These are phyloP conservation scores for Phtheirospermum japonicum DNA, from an alignment of 257 asterid genomes.

Conservation along the genomic window DNA sequence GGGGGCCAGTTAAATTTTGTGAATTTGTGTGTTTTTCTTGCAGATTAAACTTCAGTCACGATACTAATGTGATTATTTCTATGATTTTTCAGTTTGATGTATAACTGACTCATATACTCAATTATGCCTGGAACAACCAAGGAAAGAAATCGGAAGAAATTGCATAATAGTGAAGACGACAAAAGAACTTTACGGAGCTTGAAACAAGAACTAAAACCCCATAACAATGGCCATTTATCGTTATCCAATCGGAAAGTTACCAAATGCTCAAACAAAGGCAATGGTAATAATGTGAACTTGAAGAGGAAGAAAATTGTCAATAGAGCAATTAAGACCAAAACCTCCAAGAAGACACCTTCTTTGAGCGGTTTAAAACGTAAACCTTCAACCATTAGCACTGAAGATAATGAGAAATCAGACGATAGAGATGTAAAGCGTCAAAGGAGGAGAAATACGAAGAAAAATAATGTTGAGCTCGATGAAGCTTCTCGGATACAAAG, in stretches of 20 bases:
- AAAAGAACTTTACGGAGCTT: conserved; percentile 37
- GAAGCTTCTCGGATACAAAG: conserved; percentile 85
- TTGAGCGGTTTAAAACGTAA: conserved; percentile 38
- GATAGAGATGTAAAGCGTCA: conserved; percentile 39
- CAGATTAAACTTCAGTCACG: conserved; percentile 3
- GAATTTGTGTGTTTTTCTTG: conserved; percentile 24
- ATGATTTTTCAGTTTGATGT: conserved; percentile 36
- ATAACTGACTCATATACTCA: conserved; percentile 22
- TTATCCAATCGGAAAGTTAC: conserved; percentile 31
- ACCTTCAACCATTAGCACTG: conserved; percentile 16
- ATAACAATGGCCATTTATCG: conserved; percentile 32
- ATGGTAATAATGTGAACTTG: conserved; percentile 31
- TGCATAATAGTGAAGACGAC: conserved; percentile 34
- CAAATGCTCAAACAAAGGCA: conserved; percentile 33
- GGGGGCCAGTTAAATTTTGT: too few relatives aligned
- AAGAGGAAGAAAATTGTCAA: conserved; percentile 44
- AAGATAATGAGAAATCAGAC: conserved; percentile 30
- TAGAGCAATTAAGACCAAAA: conserved; percentile 44
- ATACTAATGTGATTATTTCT: conserved; percentile 8
- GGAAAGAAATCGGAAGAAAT: conserved; percentile 31
- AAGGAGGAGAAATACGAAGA: conserved; percentile 55
- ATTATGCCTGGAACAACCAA: conserved; percentile 56
- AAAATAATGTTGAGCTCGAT: conserved; percentile 55
- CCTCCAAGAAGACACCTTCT: conserved; percentile 43
- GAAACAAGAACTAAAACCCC: conserved; percentile 47